Evolutionary conservation across 345 rosid genomes (phyloP), one percentile per base, ranked within the genome.

Genomic region (Garcia nutans): DNA sequence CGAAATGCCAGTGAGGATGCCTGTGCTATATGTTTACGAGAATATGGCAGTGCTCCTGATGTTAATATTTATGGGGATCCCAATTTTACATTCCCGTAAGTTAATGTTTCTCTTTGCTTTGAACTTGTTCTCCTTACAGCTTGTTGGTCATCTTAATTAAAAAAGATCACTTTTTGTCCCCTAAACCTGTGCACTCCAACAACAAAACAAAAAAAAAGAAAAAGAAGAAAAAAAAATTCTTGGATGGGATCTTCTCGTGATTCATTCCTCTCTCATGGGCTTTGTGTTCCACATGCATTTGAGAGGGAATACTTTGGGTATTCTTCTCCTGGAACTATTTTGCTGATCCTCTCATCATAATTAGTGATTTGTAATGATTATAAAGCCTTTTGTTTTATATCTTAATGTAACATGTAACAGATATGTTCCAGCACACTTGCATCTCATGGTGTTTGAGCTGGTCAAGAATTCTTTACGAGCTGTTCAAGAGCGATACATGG

Each of bases 401-500:
- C n/a, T n/a, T n/a, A n/a, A n/a, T n/a, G n/a, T n/a, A n/a, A n/a
- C n/a, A n/a, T 33, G 24, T 74, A 23, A 56, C 83, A 96, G 97
- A 76, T 93, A 96, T 68, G 98, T 93, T 57, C 98, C 97, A 22
- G 73, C 93, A 26, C 98, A 92, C 80, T 91, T 96, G 89, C 97
- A 96, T 74, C 91, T 92, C 41, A 96, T 96, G 98, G 91, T 92
- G 59, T 93, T 88, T 72, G 99, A 96, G 89, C 79, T 96, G 87
- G 98, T 96, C 65, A 93, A 93, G 89, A 96, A 96, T 86, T 92
- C 97, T 24, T 82, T 96, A 68, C 96, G 97, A 63, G 97, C 98
- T 78, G 97, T 96, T 63, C 97, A 96, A 85, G 98, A 96, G 83
- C 81, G 87, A 73, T 87, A 33, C 71, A 76, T 90, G 90, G 95